Base-by-base conservation (phyloP, 2,329 filamentous ascomycete species). In the Onygenales sp. region DNA sequence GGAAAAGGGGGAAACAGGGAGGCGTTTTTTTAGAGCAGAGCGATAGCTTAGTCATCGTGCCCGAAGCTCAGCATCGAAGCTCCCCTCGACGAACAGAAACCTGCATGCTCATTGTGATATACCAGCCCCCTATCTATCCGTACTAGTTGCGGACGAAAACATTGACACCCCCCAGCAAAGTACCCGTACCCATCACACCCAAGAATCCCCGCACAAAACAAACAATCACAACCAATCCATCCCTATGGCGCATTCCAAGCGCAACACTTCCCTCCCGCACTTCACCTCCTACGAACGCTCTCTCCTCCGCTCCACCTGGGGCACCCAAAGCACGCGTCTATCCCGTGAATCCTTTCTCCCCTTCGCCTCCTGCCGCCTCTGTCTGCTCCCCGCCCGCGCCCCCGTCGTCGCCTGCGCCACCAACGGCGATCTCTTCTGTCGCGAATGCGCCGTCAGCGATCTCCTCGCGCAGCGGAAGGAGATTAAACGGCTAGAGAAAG, bases 221-320 rank as follows among this genome's bases (percentile, higher is more conserved):
- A 27, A 5, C 21, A 27, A 27, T 1, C 21, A 27, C 14, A 41
- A 41, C 14, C 9, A 21, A 13, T n/a, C 49, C 2, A 8, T 27
- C 31, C 17, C 50, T 39, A 75, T 75, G 72, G 71, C 72, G 7
- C 72, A 75, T 58, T 74, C 72, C 66, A 95, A 95, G 75, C 83
- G 89, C 63, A 95, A 96, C 73, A 95, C 90, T 44, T 92, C 89
- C 44, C 84, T 92, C 44, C 85, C 90, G 43, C 90, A 96, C 71
- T 97, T 97, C 77, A 97, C 93, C 36, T 85, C 89, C 27, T 84
- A 96, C 73, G 93, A 97, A 74, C 85, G 93, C 60, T 80, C 81
- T 50, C 81, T 92, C 49, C 86, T 95, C 56, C 89, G 90, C 64
- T 80, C 82, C 14, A 83, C 84, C 61, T 97, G 93, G 90, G 83